Conservation (phyloP, 257 asterid genomes). For the Coffea eugenioides region DNA sequence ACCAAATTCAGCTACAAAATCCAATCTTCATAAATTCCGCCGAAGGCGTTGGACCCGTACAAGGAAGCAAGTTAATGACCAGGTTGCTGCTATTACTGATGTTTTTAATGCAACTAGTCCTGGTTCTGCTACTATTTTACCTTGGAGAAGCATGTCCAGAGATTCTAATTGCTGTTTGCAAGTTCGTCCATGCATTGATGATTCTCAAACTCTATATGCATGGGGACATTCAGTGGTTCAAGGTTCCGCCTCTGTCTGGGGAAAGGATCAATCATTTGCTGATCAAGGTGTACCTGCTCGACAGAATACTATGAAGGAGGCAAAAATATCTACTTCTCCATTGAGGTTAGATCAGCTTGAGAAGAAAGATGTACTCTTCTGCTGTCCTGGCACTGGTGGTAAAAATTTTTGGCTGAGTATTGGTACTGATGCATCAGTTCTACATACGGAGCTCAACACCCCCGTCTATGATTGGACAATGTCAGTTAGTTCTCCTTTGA, state of each 20-base stretch:
- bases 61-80: conserved; percentile 47
- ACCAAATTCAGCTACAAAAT: conserved; percentile 52
- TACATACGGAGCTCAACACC: conserved; percentile 76
- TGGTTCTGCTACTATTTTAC: conserved; percentile 62
- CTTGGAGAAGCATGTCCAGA: conserved; percentile 79
- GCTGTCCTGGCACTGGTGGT: conserved; percentile 74
- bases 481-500: conserved; percentile 84
- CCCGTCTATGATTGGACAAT: conserved; percentile 97
- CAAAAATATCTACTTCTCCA: conserved; percentile 50
- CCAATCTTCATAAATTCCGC: conserved; percentile 52
- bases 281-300: conserved; percentile 68
- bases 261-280: conserved; percentile 64
- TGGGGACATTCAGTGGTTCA: conserved; percentile 82
- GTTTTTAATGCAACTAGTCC: conserved; percentile 48
- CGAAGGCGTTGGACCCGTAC: conserved; percentile 66
- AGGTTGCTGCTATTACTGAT: conserved; percentile 31
- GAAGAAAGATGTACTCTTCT: conserved; percentile 84
- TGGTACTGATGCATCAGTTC: conserved; percentile 90
- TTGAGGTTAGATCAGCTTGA: conserved; percentile 81
- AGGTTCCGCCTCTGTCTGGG: conserved; percentile 36
- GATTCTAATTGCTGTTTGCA: conserved; percentile 67
- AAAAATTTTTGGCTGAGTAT: conserved; percentile 82
- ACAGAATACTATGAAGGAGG: conserved; percentile 63
- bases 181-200: conserved; percentile 75
- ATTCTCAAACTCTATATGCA: conserved; percentile 54